These are phyloP conservation scores for Solanum chacoense DNA, from an alignment of 305 asterid species.

Conservation along the genomic window DNA sequence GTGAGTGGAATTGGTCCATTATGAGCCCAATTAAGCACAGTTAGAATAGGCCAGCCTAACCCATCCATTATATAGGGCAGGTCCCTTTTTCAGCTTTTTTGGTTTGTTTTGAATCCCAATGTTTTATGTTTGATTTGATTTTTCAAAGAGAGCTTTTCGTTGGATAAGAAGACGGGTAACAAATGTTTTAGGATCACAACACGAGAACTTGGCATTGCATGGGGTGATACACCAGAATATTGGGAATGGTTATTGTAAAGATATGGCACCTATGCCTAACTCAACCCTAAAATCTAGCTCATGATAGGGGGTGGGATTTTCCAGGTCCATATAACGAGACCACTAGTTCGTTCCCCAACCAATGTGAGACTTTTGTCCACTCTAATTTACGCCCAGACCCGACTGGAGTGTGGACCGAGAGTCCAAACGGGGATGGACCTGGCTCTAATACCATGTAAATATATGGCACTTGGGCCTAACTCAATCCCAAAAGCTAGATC, in stretches of 20 bases:
- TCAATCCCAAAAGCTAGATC: too few species aligned
- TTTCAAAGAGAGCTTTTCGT: constrained; percentile 11
- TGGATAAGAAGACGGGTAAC: constrained; percentile 16
- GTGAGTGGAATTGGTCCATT: not conserved
- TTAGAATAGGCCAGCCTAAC: not conserved
- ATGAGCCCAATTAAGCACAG: not conserved
- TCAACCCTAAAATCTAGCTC: not conserved
- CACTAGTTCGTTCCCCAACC: not conserved
- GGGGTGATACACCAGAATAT: constrained; percentile 1
- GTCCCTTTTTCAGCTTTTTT: not conserved
- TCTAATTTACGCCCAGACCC: not conserved
- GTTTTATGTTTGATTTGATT: not conserved
- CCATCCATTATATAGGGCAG: not conserved
- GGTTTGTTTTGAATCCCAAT: not conserved
- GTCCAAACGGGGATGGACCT: not conserved
- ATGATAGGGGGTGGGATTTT: rapidly evolving
- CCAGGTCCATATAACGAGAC: not conserved
- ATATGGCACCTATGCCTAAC: not conserved
- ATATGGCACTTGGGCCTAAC: too few species aligned
- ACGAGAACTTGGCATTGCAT: constrained; percentile 9
- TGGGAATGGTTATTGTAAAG: constrained; percentile 5
- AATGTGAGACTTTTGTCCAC: not conserved
- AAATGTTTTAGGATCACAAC: constrained; percentile 18
- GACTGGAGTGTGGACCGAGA: not conserved
- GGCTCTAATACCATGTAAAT: not conserved